Conservation (phyloP, 2,329 filamentous ascomycete species). For the Chaetomium strumarium region DNA sequence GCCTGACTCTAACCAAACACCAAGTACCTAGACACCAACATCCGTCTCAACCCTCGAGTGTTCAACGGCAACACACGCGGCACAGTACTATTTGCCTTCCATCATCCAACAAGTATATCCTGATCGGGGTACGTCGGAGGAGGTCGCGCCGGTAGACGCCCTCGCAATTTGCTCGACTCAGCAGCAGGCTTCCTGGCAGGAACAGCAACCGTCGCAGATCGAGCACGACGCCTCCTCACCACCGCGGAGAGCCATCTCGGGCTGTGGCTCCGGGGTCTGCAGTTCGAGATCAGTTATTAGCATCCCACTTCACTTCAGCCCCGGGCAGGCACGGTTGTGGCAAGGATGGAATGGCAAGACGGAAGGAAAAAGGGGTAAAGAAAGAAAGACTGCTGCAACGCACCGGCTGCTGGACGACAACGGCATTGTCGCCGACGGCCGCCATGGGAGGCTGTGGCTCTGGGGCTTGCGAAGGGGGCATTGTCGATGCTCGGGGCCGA, state of each 20-base stretch:
- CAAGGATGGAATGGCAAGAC: background rate
- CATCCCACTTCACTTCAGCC: background rate
- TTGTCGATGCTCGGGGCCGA: background rate
- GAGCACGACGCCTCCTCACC: background rate
- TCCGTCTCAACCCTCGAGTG: too few species aligned
- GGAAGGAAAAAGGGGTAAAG: background rate
- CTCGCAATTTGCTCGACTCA: background rate
- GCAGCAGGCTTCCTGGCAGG: background rate
- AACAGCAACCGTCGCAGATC: background rate
- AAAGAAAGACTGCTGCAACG: background rate
- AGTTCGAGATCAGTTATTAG: background rate
- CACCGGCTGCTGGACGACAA: constrained; percentile 2
- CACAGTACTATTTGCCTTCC: too few species aligned
- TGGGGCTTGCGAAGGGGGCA: background rate
- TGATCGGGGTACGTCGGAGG: too few species aligned
- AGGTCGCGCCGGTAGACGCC: too few species aligned
- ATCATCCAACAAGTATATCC: too few species aligned
- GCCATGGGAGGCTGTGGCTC: background rate
- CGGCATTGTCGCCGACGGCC: background rate
- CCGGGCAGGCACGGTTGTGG: background rate
- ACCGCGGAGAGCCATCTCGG: background rate
- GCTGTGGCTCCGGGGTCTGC: background rate
- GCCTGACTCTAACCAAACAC: too few species aligned
- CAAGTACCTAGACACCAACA: too few species aligned
- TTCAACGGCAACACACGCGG: too few species aligned